Evolutionary conservation across 768 basidiomycete genomes (phyloP).

Genomic region (Tulasnella sp.): DNA sequence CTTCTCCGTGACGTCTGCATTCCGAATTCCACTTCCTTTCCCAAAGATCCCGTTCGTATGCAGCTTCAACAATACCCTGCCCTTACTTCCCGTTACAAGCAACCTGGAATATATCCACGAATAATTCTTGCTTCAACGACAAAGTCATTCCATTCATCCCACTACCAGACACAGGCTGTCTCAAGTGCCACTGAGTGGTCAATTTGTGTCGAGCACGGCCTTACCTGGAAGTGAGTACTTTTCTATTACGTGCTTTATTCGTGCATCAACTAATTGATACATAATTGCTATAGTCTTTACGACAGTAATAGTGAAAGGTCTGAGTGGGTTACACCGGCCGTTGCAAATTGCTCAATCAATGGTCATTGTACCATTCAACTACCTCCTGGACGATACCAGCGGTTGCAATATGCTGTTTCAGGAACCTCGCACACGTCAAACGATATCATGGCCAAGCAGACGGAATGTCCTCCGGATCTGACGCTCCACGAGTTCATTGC

Average conservation of each 20-base stretch:
- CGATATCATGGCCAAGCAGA: slow-evolving; percentile 32
- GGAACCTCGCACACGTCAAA: slow-evolving; percentile 30
- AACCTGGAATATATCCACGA: not conserved
- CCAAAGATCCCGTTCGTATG: not conserved
- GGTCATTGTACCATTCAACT: slow-evolving; percentile 25
- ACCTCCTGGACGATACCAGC: slow-evolving; percentile 24
- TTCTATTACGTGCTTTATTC: no score
- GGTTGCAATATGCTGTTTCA: slow-evolving; percentile 29
- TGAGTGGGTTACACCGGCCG: slow-evolving; percentile 19
- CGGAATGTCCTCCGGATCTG: slow-evolving; percentile 30
- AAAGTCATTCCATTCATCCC: slow-evolving; percentile 2
- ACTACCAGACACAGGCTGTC: not conserved
- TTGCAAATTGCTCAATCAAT: slow-evolving; percentile 19
- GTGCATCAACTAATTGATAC: slow-evolving; percentile 23
- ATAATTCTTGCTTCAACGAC: not conserved
- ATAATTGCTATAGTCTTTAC: slow-evolving; percentile 13
- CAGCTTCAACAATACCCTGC: not conserved
- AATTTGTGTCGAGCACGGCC: no score
- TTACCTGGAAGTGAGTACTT: no score
- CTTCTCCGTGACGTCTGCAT: slow-evolving; percentile 4
- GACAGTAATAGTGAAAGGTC: no score
- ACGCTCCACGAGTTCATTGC: slow-evolving; percentile 35
- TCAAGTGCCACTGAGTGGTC: slow-evolving; percentile 1
- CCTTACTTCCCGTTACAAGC: not conserved
- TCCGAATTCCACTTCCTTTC: not conserved